Percentiles rank a stretch among this genome's conserved stretches.
Evolutionary conservation across 2,329 filamentous ascomycete species (phyloP).

Genomic region (Aspergillus ruber): DNA sequence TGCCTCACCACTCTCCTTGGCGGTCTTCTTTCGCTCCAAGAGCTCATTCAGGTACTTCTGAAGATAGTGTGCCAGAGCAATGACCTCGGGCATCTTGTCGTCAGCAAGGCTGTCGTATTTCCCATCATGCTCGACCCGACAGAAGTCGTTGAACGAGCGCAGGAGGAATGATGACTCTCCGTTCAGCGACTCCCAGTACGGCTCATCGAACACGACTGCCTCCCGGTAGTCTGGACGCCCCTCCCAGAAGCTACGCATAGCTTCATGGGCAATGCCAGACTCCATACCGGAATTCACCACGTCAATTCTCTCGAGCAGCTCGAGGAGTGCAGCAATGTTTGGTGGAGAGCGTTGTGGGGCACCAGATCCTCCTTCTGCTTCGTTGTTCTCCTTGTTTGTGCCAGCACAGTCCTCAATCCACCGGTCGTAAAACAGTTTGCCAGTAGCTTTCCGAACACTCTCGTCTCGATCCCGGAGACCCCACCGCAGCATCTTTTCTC

Average conservation of each 20-base stretch:
- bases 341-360: constrained; percentile 50
- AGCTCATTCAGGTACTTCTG: constrained; percentile 65
- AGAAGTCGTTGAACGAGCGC: constrained; percentile 91
- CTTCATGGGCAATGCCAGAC: constrained; percentile 82
- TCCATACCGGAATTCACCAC: constrained; percentile 85
- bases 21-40: constrained; percentile 32
- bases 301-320: constrained; percentile 89
- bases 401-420: constrained; percentile 96
- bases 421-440: constrained; percentile 82
- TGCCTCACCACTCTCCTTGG: constrained; percentile 52
- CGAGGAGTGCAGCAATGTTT: constrained; percentile 75
- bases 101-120: constrained; percentile 72
- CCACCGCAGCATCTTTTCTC: constrained; percentile 93
- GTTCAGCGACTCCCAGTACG: constrained; percentile 45
- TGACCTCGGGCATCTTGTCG: constrained; percentile 93
- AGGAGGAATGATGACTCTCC: constrained; percentile 86
- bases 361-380: constrained; percentile 35
- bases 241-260: constrained; percentile 95
- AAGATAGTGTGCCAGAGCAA: constrained; percentile 78
- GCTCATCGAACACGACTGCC: constrained; percentile 38
- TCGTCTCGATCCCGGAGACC: constrained; percentile 90
- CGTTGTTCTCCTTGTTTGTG: constrained; percentile 52
- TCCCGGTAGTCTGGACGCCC: constrained; percentile 61
- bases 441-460: constrained; percentile 84
- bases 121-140: constrained; percentile 64